Evolutionary conservation across 2,329 filamentous ascomycete genomes (phyloP).

Genomic region (Trichoderma polysporum): DNA sequence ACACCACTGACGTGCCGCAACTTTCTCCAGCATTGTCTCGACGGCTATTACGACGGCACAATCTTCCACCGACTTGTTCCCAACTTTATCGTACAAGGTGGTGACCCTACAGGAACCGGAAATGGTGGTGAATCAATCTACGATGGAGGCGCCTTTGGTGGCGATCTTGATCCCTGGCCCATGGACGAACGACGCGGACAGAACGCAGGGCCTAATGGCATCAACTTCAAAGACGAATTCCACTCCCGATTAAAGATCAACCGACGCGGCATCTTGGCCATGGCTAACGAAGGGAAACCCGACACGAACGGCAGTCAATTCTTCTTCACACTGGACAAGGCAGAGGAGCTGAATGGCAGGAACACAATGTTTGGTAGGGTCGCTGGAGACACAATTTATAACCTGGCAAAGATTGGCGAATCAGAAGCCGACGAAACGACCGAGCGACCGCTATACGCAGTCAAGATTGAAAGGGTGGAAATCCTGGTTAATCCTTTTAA

Average conservation of each 20-base stretch:
- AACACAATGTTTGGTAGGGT: constrained; percentile 94
- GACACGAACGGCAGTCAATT: constrained; percentile 94
- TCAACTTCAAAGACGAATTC: constrained; percentile 78
- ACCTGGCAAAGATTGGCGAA: constrained; percentile 90
- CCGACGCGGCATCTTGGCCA: constrained; percentile 83
- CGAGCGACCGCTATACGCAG: constrained; percentile 82
- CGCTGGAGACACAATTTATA: constrained; percentile 93
- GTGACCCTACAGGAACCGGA: constrained; percentile 90
- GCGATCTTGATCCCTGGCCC: constrained; percentile 69
- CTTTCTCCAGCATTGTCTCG: constrained; percentile 91
- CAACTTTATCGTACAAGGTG: constrained; percentile 90
- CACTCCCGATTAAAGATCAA: constrained; percentile 93
- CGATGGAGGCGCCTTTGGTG: constrained; percentile 75
- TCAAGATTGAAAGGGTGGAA: constrained; percentile 72
- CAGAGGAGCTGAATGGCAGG: constrained; percentile 81
- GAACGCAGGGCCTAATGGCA: constrained; percentile 59
- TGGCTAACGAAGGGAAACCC: constrained; percentile 81
- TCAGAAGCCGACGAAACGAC: constrained; percentile 74
- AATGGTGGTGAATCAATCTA: constrained; percentile 91
- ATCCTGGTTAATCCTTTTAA: constrained; percentile 80
- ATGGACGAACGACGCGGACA: constrained; percentile 63
- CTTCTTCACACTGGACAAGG: constrained; percentile 86
- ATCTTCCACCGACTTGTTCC: constrained; percentile 92
- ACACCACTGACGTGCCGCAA: constrained; percentile 88
- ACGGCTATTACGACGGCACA: constrained; percentile 92